Evolutionary conservation across 441 rosid species (phyloP).

Genomic region (Kokia cookei): DNA sequence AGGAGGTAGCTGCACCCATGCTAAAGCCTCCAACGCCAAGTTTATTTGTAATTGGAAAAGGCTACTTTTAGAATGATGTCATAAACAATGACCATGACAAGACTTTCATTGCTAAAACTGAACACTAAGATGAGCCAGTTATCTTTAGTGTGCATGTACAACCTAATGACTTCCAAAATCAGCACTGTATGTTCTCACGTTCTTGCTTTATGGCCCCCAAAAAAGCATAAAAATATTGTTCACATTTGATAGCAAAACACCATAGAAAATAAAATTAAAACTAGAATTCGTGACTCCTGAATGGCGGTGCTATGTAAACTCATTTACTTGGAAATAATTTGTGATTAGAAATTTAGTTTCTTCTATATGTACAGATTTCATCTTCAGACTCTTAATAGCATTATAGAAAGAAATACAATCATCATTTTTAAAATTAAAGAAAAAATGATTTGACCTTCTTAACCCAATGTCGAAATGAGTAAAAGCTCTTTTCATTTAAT

Average conservation of each 20-base stretch:
- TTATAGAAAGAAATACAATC: too few species aligned
- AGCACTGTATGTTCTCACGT: not conserved
- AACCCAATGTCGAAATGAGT: too few species aligned
- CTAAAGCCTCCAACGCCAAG: conserved; percentile 97
- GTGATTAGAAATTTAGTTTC: too few species aligned
- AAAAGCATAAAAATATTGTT: not conserved
- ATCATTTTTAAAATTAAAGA: too few species aligned
- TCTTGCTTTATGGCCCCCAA: not conserved
- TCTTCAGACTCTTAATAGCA: too few species aligned
- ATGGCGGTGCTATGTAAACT: not conserved
- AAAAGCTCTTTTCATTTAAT: too few species aligned
- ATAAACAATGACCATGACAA: not conserved
- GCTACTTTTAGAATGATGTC: not conserved
- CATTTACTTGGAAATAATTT: too few species aligned
- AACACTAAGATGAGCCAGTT: not conserved
- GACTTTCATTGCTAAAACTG: not conserved
- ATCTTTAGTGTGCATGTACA: not conserved
- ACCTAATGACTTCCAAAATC: not conserved
- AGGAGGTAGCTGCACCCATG: conserved; percentile 91
- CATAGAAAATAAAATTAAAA: not conserved
- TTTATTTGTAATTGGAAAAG: conserved; percentile 47
- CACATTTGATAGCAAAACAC: not conserved
- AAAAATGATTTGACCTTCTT: too few species aligned
- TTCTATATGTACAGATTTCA: too few species aligned
- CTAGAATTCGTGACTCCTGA: not conserved